phyloP scores from a whole-genome alignment of 495 filamentous ascomycete genomes.

The Niebla homalea region DNA sequence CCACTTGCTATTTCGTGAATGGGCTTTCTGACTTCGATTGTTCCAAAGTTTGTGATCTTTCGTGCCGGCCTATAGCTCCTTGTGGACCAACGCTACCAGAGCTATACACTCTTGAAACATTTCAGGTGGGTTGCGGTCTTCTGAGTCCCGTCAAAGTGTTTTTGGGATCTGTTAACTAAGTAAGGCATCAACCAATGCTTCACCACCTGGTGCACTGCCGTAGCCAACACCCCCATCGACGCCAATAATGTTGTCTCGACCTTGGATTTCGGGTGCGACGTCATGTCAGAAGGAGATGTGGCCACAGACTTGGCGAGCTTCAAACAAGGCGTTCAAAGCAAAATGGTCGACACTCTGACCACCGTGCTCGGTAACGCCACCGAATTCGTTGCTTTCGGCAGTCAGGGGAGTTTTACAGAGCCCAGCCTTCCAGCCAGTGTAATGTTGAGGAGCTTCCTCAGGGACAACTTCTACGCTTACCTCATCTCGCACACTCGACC shows the following conservation, averaged over 20 bases:
- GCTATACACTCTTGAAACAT: background rate
- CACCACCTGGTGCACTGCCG: constrained; percentile 5
- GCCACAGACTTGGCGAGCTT: constrained; percentile 1
- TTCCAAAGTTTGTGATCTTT: background rate
- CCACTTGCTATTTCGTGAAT: constrained; percentile 7
- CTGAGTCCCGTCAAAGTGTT: background rate
- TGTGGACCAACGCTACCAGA: no score
- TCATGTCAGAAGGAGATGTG: background rate
- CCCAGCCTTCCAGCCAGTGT: background rate
- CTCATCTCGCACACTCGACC: constrained; percentile 3
- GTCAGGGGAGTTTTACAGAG: constrained; percentile 4
- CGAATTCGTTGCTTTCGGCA: constrained; percentile 8
- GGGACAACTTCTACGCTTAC: constrained; percentile 9
- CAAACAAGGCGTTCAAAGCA: background rate
- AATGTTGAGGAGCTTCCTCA: background rate
- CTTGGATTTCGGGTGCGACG: constrained; percentile 2
- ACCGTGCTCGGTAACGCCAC: constrained; percentile 1
- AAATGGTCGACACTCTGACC: constrained; percentile 1
- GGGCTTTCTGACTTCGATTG: constrained; percentile 3
- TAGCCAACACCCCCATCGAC: background rate
- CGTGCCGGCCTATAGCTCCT: background rate
- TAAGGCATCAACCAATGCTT: background rate
- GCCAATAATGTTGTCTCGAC: background rate
- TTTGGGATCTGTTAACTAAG: background rate
- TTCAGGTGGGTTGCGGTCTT: background rate